Evolutionary conservation across 345 rosid species (phyloP).

Genomic region (Geranium brycei): DNA sequence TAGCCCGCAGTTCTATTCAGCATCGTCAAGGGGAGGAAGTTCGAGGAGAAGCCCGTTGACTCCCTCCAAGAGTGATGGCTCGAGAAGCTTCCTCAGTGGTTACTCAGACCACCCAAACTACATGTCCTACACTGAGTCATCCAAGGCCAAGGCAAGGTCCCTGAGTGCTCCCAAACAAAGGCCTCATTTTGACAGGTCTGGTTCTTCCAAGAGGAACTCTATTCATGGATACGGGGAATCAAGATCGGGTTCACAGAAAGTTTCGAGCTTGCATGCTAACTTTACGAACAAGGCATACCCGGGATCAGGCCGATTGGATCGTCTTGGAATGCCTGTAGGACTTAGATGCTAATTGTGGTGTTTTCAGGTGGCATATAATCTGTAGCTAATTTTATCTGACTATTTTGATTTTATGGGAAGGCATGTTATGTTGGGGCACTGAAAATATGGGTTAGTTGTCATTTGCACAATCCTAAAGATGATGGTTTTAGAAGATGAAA

Average conservation of each 20-base stretch:
- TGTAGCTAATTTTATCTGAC: too few relatives aligned
- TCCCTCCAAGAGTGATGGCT: constrained; percentile 48
- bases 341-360: background rate
- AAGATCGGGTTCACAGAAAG: constrained; percentile 35
- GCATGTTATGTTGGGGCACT: too few relatives aligned
- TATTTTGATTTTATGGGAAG: too few relatives aligned
- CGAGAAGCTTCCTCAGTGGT: constrained; percentile 37
- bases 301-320: constrained; percentile 88
- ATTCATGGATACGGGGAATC: constrained; percentile 30
- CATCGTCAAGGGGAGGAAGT: constrained; percentile 48
- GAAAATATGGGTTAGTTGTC: too few relatives aligned
- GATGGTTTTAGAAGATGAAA: too few relatives aligned
- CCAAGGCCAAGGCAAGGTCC: constrained; percentile 69
- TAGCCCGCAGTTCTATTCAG: constrained; percentile 62
- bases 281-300: constrained; percentile 72
- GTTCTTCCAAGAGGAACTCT: constrained; percentile 50
- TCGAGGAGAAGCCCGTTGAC: constrained; percentile 52
- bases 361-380: too few relatives aligned
- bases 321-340: constrained; percentile 66
- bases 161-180: constrained; percentile 77
- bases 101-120: constrained; percentile 63
- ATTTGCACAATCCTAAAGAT: too few relatives aligned
- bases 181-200: constrained; percentile 50
- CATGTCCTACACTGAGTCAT: constrained; percentile 83
- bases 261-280: constrained; percentile 38